Percentiles rank a stretch among this genome's conserved stretches.
phyloP scores from a whole-genome alignment of 108 stramenopile genomes.

The Aurantiochytrium sp. region DNA sequence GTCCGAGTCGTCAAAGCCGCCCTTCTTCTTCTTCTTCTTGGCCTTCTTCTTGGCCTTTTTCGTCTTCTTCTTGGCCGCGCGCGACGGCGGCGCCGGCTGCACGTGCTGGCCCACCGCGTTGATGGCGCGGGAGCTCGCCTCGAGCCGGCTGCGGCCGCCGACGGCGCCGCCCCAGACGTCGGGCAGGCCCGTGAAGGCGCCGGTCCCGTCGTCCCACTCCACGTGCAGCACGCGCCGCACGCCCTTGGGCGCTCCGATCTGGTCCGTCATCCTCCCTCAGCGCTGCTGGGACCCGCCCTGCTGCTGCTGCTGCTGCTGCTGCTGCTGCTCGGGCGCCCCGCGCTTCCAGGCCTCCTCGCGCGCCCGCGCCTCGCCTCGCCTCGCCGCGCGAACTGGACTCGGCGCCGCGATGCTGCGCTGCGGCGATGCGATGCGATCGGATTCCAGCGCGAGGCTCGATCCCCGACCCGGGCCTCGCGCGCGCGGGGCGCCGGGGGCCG shows the following conservation, averaged over 20 bases:
- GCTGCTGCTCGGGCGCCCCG: no score
- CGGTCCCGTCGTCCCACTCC: slow-evolving; percentile 6
- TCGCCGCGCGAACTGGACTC: no score
- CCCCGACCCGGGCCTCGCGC: no score
- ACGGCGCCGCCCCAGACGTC: slow-evolving; percentile 27
- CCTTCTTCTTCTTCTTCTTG: background rate
- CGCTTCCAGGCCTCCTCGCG: no score
- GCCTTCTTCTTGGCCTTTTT: background rate
- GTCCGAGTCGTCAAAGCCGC: background rate
- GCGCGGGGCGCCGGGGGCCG: no score
- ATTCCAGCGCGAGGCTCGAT: no score
- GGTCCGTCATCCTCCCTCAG: background rate
- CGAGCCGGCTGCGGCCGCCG: background rate
- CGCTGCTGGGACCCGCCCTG: no score
- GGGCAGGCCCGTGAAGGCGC: slow-evolving; percentile 40
- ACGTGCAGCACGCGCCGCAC: slow-evolving; percentile 3
- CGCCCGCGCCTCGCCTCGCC: no score
- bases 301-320: no score
- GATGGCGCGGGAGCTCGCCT: background rate
- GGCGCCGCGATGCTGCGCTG: no score
- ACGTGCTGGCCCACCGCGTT: background rate
- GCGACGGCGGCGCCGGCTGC: background rate
- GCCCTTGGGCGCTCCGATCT: background rate
- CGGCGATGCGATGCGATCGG: no score
- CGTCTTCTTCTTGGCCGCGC: background rate